Conservation (phyloP, 257 asterid species). For the Solanum gracilifrons region DNA sequence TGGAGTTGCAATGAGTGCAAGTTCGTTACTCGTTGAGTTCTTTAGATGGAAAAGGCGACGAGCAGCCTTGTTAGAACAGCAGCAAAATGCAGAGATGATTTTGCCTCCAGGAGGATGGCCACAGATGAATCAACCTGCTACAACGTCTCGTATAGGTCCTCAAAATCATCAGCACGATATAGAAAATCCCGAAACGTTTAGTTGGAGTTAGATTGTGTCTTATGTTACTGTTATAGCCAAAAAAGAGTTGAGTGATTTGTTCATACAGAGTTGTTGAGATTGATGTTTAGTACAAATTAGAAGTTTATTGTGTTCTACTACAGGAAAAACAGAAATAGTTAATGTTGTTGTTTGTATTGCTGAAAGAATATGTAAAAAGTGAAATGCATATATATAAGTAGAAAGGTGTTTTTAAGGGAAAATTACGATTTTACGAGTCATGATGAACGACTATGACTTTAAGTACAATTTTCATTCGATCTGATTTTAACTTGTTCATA, state of each 20-base stretch:
- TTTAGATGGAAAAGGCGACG: conserved; percentile 53
- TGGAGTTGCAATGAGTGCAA: conserved; percentile 76
- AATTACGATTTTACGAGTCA: background rate
- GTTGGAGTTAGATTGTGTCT: conserved; percentile 18
- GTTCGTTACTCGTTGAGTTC: conserved; percentile 47
- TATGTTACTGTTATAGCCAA: background rate
- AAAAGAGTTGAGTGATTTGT: background rate
- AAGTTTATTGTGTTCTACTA: background rate
- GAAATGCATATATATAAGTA: background rate
- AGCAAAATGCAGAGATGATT: conserved; percentile 8
- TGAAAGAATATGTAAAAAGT: background rate
- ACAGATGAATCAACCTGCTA: conserved; percentile 17
- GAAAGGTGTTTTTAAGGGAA: background rate
- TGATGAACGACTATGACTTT: background rate
- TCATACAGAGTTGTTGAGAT: background rate
- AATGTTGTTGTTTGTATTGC: background rate
- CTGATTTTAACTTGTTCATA: background rate
- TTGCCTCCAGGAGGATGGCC: conserved; percentile 22
- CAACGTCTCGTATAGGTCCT: conserved; percentile 19
- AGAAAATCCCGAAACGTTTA: conserved; percentile 54
- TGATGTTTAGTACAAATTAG: background rate
- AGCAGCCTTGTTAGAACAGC: conserved; percentile 15
- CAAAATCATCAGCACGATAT: conserved; percentile 9
- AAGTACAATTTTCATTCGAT: background rate
- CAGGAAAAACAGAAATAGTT: background rate